A percentile compares a stretch with the other conserved stretches of the same genome.
phyloP scores from a whole-genome alignment of 208 protist species.

The Borovskyia barvae region DNA sequence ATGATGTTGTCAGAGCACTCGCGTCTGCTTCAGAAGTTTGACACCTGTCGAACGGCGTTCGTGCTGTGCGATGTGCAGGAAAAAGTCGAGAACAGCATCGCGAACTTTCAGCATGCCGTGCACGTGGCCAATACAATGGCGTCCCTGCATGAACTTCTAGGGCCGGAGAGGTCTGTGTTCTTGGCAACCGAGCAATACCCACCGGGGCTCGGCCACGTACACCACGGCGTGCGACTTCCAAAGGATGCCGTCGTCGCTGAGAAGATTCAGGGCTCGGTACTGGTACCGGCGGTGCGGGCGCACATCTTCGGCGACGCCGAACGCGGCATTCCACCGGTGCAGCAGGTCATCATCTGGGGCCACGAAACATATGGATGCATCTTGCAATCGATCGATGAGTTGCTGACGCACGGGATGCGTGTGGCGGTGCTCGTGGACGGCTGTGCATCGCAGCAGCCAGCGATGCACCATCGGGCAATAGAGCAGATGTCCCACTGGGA shows the following conservation, averaged over 20 bases:
- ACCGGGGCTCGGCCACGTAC: constrained; percentile 29
- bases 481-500: constrained; percentile 42
- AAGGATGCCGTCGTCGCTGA: constrained; percentile 27
- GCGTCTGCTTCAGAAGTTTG: constrained; percentile 25
- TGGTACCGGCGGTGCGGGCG: constrained; percentile 29
- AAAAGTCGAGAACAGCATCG: constrained; percentile 26
- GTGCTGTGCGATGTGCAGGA: constrained; percentile 75
- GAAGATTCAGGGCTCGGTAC: constrained; percentile 55
- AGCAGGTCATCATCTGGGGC: constrained; percentile 74
- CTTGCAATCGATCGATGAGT: constrained; percentile 53
- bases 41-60: constrained; percentile 55
- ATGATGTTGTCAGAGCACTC: constrained; percentile 16
- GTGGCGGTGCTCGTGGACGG: constrained; percentile 62
- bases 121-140: constrained; percentile 49
- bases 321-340: constrained; percentile 36
- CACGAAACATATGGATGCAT: constrained; percentile 76
- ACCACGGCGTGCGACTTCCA: constrained; percentile 41
- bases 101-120: constrained; percentile 42
- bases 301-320: constrained; percentile 32
- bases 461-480: constrained; percentile 33
- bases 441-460: constrained; percentile 23
- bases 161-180: constrained; percentile 33
- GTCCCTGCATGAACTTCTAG: constrained; percentile 28
- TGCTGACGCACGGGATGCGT: constrained; percentile 49
- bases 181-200: constrained; percentile 56